Percentiles rank a stretch among this genome's conserved stretches.
Evolutionary conservation across 1,284 basidiomycete genomes (phyloP).

Genomic region (Pseudozyma hubeiensis): DNA sequence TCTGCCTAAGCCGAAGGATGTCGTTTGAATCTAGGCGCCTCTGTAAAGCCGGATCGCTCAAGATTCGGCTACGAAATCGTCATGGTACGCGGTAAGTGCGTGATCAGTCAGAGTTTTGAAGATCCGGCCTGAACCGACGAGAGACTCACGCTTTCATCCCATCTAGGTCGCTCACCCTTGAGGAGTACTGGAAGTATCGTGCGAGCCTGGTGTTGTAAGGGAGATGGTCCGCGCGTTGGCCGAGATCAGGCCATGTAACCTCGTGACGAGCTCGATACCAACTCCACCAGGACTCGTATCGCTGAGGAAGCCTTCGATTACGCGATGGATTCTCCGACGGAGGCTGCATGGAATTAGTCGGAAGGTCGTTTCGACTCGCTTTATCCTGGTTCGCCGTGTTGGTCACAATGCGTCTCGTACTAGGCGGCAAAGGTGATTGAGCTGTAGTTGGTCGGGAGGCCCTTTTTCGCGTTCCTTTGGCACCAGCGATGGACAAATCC

Average conservation of each 20-base stretch:
- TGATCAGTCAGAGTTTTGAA: too few species aligned
- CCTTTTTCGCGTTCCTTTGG: too few species aligned
- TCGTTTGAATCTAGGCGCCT: background rate
- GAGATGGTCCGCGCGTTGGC: background rate
- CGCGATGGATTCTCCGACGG: too few species aligned
- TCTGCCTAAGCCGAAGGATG: background rate
- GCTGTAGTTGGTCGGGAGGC: too few species aligned
- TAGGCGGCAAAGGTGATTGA: too few species aligned
- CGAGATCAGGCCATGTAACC: background rate
- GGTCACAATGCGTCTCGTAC: too few species aligned
- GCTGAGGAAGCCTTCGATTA: too few species aligned
- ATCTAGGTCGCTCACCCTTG: constrained; percentile 1
- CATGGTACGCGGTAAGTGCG: background rate
- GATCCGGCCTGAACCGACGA: too few species aligned
- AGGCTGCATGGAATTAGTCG: too few species aligned
- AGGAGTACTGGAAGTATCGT: background rate
- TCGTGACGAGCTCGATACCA: background rate
- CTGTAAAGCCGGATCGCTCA: background rate
- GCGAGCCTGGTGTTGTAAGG: background rate
- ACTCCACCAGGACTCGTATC: background rate
- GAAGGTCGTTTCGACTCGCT: too few species aligned
- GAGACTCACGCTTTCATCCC: background rate
- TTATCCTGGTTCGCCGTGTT: too few species aligned
- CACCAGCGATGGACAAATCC: too few species aligned
- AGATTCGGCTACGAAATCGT: background rate